A percentile compares a stretch with the other conserved stretches of the same genome.
phyloP scores from a whole-genome alignment of 176 grass and related monocot species.

The Pharus latifolius region DNA sequence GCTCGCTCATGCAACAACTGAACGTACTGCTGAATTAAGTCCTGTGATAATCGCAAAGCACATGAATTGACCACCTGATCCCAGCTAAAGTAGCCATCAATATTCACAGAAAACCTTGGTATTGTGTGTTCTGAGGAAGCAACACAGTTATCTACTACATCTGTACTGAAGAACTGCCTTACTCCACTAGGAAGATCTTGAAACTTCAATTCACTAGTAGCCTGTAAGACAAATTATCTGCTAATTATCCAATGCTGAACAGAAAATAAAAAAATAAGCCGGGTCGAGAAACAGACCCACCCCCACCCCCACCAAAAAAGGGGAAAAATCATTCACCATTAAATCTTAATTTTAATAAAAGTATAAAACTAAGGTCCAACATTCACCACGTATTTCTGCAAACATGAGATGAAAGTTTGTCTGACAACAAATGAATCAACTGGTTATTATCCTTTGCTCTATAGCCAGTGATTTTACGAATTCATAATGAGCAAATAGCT shows the following conservation, averaged over 20 bases:
- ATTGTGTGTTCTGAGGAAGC: constrained; percentile 45
- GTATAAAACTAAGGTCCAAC: no score
- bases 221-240: constrained; percentile 41
- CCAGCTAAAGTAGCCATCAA: constrained; percentile 61
- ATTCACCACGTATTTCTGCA: background rate
- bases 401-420: constrained; percentile 6
- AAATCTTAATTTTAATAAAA: background rate
- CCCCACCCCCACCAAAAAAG: no score
- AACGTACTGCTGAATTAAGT: constrained; percentile 70
- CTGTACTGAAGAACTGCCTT: constrained; percentile 64
- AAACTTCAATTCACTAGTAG: constrained; percentile 68
- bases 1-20: constrained; percentile 55
- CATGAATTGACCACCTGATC: constrained; percentile 65
- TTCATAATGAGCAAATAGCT: background rate
- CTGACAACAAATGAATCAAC: background rate
- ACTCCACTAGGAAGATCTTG: constrained; percentile 78
- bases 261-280: constrained; percentile 11
- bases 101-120: constrained; percentile 64
- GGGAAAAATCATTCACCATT: background rate
- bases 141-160: constrained; percentile 45
- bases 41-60: constrained; percentile 49
- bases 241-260: background rate
- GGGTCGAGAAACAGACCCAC: background rate
- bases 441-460: background rate
- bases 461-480: background rate